A percentile compares a stretch with the other conserved stretches of the same genome.
These are phyloP conservation scores for Candida piceae DNA, from an alignment of 805 yeast genomes.

Conservation along the genomic window DNA sequence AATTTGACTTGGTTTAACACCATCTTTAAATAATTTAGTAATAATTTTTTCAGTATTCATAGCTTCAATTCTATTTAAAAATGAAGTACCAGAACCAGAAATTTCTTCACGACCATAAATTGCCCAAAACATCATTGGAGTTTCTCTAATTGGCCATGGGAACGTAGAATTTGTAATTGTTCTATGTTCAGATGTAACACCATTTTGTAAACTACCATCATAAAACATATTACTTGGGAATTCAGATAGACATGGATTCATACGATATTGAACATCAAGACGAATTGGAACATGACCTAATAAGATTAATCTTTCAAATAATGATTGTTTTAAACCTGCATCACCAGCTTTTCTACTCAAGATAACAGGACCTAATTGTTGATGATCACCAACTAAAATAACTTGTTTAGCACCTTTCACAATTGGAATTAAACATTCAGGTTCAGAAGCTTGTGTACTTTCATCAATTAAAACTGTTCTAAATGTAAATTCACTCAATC, in stretches of 20 bases:
- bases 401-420: conserved; percentile 88
- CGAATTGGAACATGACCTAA: conserved; percentile 83
- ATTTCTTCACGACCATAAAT: conserved; percentile 86
- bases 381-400: conserved; percentile 87
- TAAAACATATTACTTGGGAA: conserved; percentile 89
- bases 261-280: conserved; percentile 88
- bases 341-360: conserved; percentile 73
- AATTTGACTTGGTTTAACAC: conserved; percentile 73
- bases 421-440: conserved; percentile 84
- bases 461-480: conserved; percentile 86
- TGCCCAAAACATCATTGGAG: conserved; percentile 97
- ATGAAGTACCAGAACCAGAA: conserved; percentile 75
- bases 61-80: conserved; percentile 82
- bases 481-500: conserved; percentile 54
- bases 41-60: conserved; percentile 79
- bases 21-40: conserved; percentile 67
- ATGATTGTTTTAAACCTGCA: conserved; percentile 82
- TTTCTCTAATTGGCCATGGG: conserved; percentile 86
- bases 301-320: conserved; percentile 79
- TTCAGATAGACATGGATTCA: conserved; percentile 85
- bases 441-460: conserved; percentile 91
- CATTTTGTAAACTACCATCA: conserved; percentile 88
- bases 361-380: conserved; percentile 91
- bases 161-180: conserved; percentile 49
- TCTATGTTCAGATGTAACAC: conserved; percentile 77